Percentiles rank a stretch among this genome's conserved stretches.
Evolutionary conservation across 306 rosid species (phyloP).

Genomic region (Quercus berberidifolia): DNA sequence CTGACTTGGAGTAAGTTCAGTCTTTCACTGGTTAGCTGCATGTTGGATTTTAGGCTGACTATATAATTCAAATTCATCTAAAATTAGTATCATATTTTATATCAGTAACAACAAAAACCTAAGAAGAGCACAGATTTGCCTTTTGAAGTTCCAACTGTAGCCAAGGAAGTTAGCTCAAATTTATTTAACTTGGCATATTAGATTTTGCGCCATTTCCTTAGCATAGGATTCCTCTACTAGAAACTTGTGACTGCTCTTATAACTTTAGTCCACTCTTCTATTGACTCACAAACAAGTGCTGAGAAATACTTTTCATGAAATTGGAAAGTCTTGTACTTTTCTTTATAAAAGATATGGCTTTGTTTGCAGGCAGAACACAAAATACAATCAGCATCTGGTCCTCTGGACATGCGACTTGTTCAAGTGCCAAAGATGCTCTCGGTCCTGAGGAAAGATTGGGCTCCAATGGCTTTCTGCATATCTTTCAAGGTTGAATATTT

Average conservation of each 20-base stretch:
- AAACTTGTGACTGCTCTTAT: too few relatives aligned
- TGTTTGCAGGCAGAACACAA: conserved; percentile 81
- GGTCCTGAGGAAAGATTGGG: conserved; percentile 72
- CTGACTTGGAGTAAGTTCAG: neutral
- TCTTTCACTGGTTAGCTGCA: neutral
- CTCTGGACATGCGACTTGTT: conserved; percentile 79
- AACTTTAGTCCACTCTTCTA: neutral
- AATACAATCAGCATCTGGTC: conserved; percentile 85
- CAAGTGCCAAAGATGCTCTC: conserved; percentile 93
- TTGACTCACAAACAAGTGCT: neutral
- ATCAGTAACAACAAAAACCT: neutral
- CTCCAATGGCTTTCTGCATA: conserved; percentile 73
- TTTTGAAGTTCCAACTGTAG: neutral
- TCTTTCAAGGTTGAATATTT: conserved; percentile 74
- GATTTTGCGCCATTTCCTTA: neutral
- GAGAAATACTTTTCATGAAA: neutral
- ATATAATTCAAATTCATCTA: neutral
- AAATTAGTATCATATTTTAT: neutral
- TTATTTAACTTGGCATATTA: neutral
- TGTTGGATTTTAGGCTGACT: neutral
- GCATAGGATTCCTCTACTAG: neutral
- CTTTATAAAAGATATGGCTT: neutral
- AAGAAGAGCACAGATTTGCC: neutral
- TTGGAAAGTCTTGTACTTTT: neutral
- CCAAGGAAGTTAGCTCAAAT: neutral